Evolutionary conservation across 352 stramenopile species (phyloP), one percentile per base, ranked within the genome.

Genomic region (Blastocystis sp.): DNA sequence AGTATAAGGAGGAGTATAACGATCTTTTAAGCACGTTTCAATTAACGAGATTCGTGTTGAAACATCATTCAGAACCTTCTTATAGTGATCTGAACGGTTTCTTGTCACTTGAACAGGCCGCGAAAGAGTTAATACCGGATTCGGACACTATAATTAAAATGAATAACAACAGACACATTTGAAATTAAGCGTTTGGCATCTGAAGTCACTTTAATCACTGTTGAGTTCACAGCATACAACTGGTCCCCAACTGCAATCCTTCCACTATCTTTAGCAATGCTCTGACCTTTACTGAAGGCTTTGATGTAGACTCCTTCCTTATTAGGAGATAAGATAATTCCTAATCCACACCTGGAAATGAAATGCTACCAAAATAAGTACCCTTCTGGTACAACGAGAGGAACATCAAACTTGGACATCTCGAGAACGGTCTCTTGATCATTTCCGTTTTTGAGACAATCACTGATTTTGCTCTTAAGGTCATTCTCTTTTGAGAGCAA

Each of bases 271-370:
- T 27, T 44, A 27, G 73, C 73, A 19, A 66, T 24, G 53, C 73
- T 84, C 19, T 11, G 37, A 24, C 51, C 51, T 9, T 30, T 66
- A 44, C 73, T 84, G 56, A 84, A 84, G 17, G 51, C 22, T 27
- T 84, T 84, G 35, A 84, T 37, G 37, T 57, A 84, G 17, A 84
- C 73, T n/a, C 73, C 73, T 0, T 30, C 17, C 7, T 33, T 13
- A 53, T 53, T 37, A 9, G 57, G 30, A 9, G 73, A 54, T 17
- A 84, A 51, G 30, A 84, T 68, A 24, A 84, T 33, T 1, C 73
- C 73, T 2, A 84, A 37, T 0, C 22, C 53, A 27, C 42, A 13
- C 22, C 73, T 84, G 53, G 0, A 19, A 53, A 30, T 27, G 48
- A 42, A 84, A 40, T 27, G n/a, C 24, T 48, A 30, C 3, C 2